Base-by-base conservation (phyloP, 2,329 filamentous ascomycete genomes). In the Alternaria gansuensis region DNA sequence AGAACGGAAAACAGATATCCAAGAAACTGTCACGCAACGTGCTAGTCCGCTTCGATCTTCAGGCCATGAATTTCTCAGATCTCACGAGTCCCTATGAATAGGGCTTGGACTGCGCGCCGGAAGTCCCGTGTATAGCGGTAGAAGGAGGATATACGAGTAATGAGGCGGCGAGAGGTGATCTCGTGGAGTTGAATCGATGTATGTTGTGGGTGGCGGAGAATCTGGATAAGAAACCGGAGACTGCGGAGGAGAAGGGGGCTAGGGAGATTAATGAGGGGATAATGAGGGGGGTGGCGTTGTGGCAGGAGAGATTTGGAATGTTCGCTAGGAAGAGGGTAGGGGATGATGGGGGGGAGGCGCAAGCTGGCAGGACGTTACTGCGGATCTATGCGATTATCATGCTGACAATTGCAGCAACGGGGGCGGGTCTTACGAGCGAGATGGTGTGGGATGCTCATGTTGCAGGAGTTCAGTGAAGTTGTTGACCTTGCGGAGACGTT, bases 1-100 rank as follows among this genome's bases (percentile, higher is more conserved):
- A 28, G 5, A 28, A 28, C 26, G 26, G 26, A 2, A 28, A 28
- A 8, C 26, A 28, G 26, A 5, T 8, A 28, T 28, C 8, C 26
- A 28, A 28, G 5, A 28, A 5, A 8, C 26, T 5, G 26, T 28
- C 26, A n/a, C 5, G 5, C 26, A 28, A 28, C 26, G 64, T 73
- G 2, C 64, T 74, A 0, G 69, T 67, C 48, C 68, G 70, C 10
- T 71, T 74, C 57, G 69, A 73, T 49, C 51, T 74, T 6, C 70
- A 74, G 51, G 69, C 72, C 24, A 74, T 74, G 70, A 72, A 69
- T 2, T 74, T 73, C 53, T 73, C 72, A 11, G 72, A 74, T 43
- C 64, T 67, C 31, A 44, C 67, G 36, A 39, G 36, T 21, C 36
- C 36, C 6, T 39, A 39, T 10, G n/a, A 39, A 2, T 39, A n/a